Conservation (phyloP, 495 filamentous ascomycete genomes). For the Arthonia radiata region DNA sequence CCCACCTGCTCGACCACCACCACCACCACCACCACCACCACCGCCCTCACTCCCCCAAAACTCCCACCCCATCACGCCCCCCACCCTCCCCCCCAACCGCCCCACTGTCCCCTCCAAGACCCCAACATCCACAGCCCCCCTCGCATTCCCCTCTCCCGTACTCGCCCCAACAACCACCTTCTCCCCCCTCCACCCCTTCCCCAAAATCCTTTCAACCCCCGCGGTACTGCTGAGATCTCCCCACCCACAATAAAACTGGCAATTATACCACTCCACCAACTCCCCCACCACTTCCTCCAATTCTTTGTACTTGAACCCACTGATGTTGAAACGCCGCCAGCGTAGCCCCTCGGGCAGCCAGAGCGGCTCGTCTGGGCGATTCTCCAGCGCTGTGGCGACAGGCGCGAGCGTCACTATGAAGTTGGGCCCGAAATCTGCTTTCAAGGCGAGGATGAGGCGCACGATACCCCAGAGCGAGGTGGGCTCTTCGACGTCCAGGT, state of each 20-base stretch:
- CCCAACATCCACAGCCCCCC: constrained; percentile 16
- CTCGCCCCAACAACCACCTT: constrained; percentile 49
- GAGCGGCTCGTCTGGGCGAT: constrained; percentile 1
- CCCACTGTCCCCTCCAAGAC: constrained; percentile 4
- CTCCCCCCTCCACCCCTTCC: constrained; percentile 33
- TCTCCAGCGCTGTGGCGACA: constrained; percentile 50
- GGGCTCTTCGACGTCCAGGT: constrained; percentile 61
- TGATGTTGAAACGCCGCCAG: constrained; percentile 39
- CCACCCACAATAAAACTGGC: constrained; percentile 71
- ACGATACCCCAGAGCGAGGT: constrained; percentile 48
- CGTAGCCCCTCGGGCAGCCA: constrained; percentile 12
- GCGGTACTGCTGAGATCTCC: constrained; percentile 31
- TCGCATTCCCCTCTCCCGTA: constrained; percentile 42
- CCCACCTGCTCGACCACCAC: too few relatives aligned
- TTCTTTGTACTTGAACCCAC: constrained; percentile 46
- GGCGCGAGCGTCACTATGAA: constrained; percentile 55
- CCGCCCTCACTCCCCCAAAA: constrained; percentile 65
- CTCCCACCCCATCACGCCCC: constrained; percentile 20
- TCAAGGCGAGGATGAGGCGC: constrained; percentile 44
- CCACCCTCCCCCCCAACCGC: constrained; percentile 2
- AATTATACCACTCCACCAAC: constrained; percentile 57
- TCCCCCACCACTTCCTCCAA: constrained; percentile 38
- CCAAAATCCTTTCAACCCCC: constrained; percentile 40
- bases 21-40: too few relatives aligned
- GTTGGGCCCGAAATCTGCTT: constrained; percentile 37